Evolutionary conservation across 192 early-diverging fungal species (phyloP), one percentile per base, ranked within the genome.

Genomic region (Dissophora ornata): DNA sequence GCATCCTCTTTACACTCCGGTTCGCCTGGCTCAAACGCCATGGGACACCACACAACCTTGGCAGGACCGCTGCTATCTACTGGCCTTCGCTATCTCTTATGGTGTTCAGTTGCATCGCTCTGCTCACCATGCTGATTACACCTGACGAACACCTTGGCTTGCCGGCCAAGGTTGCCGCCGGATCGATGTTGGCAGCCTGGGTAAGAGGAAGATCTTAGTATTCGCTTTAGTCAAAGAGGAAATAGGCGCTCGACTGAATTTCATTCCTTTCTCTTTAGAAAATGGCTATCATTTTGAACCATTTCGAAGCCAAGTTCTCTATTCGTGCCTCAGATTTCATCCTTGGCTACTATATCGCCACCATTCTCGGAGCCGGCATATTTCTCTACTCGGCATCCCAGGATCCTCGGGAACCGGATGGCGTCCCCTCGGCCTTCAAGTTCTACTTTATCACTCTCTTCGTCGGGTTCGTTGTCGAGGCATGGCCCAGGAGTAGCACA

Each of bases 261-360:
- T n/a, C n/a, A n/a, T n/a, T n/a, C n/a, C n/a, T n/a, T n/a, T n/a
- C n/a, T n/a, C n/a, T n/a, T n/a, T n/a, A 57, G 69, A 16, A 21
- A 0, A 19, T 71, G 26, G 69, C 69, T 13, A 50, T 51, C 21
- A 46, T 75, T 1, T 24, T 75, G 46, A 75, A 75, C 34, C 32
- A 40, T 9, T 54, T 36, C 34, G 71, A 75, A 21, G 54, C 65
- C 51, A 58, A 45, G 24, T 75, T 26, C 36, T 40, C 48, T 22
- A 67, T 67, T 28, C 56, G 57, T 3, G 65, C 71, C 6, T 75
- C 71, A 2, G 57, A 59, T 10, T 53, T 29, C 19, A 75, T 75
- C 32, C 50, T 67, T 1, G 28, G 32, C 25, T 75, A 67, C 53
- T 75, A 66, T 33, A 26, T 75, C 11, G 10, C 46, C 12, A 32